phyloP scores from a whole-genome alignment of 192 early-diverging fungal genomes.

The Chytriomyces hyalinus region DNA sequence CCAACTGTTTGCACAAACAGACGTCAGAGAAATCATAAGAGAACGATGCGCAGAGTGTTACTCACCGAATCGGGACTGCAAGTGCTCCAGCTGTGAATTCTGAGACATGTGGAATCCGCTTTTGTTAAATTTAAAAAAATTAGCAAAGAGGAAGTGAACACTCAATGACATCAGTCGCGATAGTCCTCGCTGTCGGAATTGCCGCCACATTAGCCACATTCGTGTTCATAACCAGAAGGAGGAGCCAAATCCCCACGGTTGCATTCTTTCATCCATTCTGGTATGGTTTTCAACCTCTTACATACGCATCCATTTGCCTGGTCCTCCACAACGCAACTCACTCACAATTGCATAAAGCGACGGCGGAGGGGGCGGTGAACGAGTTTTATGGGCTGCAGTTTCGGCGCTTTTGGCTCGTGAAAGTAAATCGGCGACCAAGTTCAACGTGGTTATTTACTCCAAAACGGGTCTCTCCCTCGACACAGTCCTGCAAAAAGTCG shows the following conservation, averaged over 20 bases:
- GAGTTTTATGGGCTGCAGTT: conserved; percentile 93
- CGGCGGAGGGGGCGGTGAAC: conserved; percentile 93
- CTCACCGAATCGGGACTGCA: conserved; percentile 11
- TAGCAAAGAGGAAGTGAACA: no score
- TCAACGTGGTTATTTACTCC: conserved; percentile 80
- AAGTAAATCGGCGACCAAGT: conserved; percentile 59
- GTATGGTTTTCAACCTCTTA: conserved; percentile 39
- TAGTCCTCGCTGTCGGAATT: not conserved
- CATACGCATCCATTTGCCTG: not conserved
- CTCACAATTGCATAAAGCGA: conserved; percentile 52
- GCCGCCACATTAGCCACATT: not conserved
- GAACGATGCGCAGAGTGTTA: not conserved
- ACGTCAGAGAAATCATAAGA: not conserved
- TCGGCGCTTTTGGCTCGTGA: conserved; percentile 69
- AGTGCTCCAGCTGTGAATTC: conserved; percentile 20
- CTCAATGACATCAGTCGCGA: no score
- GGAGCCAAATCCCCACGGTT: conserved; percentile 10
- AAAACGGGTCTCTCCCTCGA: conserved; percentile 65
- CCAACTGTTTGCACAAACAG: conserved; percentile 64
- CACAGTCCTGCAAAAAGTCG: conserved; percentile 67
- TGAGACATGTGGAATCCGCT: not conserved
- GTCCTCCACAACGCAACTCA: no score
- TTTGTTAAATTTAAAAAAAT: no score
- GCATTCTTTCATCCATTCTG: conserved; percentile 94
- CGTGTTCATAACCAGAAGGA: not conserved